Conservation (phyloP, 2,329 filamentous ascomycete species). For the Rosellinia necatrix region DNA sequence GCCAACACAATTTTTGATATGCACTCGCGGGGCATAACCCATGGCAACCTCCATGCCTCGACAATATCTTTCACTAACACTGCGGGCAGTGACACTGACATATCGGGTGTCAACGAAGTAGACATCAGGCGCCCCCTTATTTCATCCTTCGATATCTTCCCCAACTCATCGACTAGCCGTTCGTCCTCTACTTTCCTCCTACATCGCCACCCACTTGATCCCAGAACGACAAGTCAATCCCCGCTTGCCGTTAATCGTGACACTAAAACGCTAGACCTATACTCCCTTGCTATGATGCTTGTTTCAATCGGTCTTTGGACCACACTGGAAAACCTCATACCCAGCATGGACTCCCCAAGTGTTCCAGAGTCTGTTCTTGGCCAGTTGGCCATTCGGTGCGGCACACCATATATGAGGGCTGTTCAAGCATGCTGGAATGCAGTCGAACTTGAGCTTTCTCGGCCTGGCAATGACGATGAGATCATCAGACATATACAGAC, state of each 20-base stretch:
- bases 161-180: constrained; percentile 46
- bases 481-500: constrained; percentile 59
- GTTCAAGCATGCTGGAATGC: constrained; percentile 73
- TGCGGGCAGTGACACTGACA: constrained; percentile 47
- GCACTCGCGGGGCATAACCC: constrained; percentile 69
- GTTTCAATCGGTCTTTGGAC: constrained; percentile 79
- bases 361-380: constrained; percentile 66
- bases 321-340: constrained; percentile 60
- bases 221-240: constrained; percentile 54
- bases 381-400: constrained; percentile 69
- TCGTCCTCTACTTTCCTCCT: constrained; percentile 45
- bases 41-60: constrained; percentile 70
- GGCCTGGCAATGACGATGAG: constrained; percentile 52
- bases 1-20: constrained; percentile 74
- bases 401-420: constrained; percentile 75
- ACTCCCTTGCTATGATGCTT: constrained; percentile 73
- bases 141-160: constrained; percentile 77
- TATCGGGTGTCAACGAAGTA: constrained; percentile 50
- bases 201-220: constrained; percentile 71
- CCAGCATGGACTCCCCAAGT: constrained; percentile 51
- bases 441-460: constrained; percentile 65
- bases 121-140: constrained; percentile 72
- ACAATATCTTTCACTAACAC: constrained; percentile 69
- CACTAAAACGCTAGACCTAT: constrained; percentile 68
- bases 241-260: constrained; percentile 56